Evolutionary conservation across 306 rosid species (phyloP).

Genomic region (Lathyrus tuberosus): DNA sequence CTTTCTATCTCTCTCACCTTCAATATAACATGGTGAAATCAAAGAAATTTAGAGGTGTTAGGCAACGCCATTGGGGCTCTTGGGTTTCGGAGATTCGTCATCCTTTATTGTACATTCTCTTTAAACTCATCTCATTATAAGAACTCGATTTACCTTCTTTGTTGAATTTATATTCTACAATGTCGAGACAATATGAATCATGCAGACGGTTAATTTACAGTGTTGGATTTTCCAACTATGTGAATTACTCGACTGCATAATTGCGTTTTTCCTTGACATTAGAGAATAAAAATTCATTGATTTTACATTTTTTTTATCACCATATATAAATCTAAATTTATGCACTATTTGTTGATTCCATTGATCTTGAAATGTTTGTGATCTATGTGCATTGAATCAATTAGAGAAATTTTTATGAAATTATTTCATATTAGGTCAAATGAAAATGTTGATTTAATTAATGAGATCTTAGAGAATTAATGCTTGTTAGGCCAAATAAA

Average conservation of each 20-base stretch:
- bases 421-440: background rate
- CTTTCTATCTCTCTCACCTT: conserved; percentile 5
- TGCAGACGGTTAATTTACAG: background rate
- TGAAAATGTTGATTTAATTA: background rate
- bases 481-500: background rate
- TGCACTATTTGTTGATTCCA: background rate
- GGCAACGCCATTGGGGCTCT: conserved; percentile 94
- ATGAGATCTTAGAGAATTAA: background rate
- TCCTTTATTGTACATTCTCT: conserved; percentile 66
- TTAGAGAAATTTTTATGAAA: background rate
- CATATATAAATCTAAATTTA: background rate
- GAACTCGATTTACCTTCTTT: background rate
- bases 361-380: conserved; percentile 1
- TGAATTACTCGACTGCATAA: too few relatives aligned
- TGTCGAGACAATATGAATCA: background rate
- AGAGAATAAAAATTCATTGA: background rate
- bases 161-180: background rate
- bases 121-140: conserved; percentile 21
- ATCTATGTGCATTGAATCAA: conserved; percentile 10
- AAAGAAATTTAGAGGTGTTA: conserved; percentile 83
- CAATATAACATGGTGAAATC: conserved; percentile 52
- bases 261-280: too few relatives aligned
- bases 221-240: too few relatives aligned
- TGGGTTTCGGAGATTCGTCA: conserved; percentile 95
- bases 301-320: background rate